A percentile compares a stretch with the other conserved stretches of the same genome.
These are phyloP conservation scores for Paraconiothyrium brasiliense DNA, from an alignment of 2,329 filamentous ascomycete genomes.

Conservation along the genomic window DNA sequence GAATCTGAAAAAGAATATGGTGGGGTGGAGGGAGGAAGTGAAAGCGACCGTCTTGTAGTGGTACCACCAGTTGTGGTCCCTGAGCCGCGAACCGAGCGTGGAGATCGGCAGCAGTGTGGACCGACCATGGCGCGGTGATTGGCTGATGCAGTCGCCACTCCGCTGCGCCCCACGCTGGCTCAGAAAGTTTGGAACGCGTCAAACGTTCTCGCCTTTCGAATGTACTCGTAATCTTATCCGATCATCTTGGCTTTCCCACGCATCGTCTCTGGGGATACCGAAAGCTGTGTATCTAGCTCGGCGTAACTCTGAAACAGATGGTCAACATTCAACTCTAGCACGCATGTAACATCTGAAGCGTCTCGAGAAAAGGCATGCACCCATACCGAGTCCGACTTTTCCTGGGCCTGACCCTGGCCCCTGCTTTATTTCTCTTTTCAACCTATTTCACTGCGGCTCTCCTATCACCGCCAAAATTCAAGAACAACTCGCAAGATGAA, in stretches of 20 bases:
- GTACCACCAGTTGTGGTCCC: slow-evolving; percentile 11
- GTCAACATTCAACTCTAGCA: no score
- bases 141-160: slow-evolving; percentile 6
- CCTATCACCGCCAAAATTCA: no score
- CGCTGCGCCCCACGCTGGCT: slow-evolving; percentile 7
- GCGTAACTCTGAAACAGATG: no score
- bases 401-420: no score
- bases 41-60: not conserved
- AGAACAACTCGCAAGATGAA: not conserved
- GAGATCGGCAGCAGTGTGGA: slow-evolving; percentile 12
- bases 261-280: not conserved
- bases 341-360: no score
- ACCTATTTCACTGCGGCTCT: no score
- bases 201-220: not conserved
- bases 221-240: slow-evolving; percentile 7
- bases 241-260: not conserved
- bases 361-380: no score
- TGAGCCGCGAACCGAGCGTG: slow-evolving; percentile 10
- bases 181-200: not conserved
- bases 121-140: slow-evolving; percentile 16
- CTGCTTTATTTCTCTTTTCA: no score
- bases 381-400: no score
- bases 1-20: slow-evolving; percentile 16
- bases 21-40: slow-evolving; percentile 7
- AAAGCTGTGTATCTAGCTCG: no score